Evolutionary conservation across 2,329 filamentous ascomycete genomes (phyloP).

Genomic region (Beauveria sp.): DNA sequence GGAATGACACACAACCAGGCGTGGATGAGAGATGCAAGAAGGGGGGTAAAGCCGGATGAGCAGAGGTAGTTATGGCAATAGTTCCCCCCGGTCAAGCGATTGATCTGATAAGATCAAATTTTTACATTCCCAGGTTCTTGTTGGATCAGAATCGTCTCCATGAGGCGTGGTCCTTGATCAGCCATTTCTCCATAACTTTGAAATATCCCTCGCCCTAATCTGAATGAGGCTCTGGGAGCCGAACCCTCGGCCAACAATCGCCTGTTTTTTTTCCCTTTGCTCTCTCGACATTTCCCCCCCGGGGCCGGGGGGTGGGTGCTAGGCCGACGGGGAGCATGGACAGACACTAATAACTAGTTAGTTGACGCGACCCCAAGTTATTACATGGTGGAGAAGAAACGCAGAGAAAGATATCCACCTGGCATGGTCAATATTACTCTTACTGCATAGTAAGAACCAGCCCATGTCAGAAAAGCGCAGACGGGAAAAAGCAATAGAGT

Average conservation of each 20-base stretch:
- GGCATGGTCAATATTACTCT: constrained; percentile 5
- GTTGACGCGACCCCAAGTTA: too few species aligned
- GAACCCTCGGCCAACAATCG: neutral
- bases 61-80: neutral
- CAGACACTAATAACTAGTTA: neutral
- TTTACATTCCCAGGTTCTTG: neutral
- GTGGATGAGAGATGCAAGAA: neutral
- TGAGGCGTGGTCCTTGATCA: neutral
- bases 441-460: neutral
- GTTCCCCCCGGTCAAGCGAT: neutral
- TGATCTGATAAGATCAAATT: constrained; percentile 11
- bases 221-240: neutral
- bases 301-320: neutral
- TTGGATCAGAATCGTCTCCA: neutral
- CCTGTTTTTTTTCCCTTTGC: neutral
- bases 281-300: neutral
- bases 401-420: neutral
- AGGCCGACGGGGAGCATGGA: neutral
- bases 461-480: neutral
- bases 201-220: neutral
- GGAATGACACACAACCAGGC: neutral
- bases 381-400: neutral
- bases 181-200: neutral
- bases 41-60: neutral
- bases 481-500: neutral